These are phyloP conservation scores for Paradendryphiella salina DNA, from an alignment of 2,329 filamentous ascomycete genomes.

Conservation along the genomic window DNA sequence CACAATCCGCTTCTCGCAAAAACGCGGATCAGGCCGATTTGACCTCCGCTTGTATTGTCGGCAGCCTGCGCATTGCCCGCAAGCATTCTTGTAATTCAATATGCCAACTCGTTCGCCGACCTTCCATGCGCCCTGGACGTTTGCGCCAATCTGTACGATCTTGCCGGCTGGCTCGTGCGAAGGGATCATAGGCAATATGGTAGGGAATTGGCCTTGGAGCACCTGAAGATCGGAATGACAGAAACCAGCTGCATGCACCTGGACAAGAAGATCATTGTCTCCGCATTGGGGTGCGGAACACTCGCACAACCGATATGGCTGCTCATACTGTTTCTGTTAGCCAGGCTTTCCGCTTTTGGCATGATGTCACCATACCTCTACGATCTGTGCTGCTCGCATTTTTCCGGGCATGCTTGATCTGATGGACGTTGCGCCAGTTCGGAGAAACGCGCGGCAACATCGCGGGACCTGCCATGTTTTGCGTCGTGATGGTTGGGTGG, in stretches of 20 bases:
- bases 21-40: too few relatives aligned
- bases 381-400: conserved; percentile 29
- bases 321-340: conserved; percentile 18
- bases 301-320: conserved; percentile 23
- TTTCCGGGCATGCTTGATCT: conserved; percentile 4
- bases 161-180: conserved; percentile 43
- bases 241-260: conserved; percentile 20
- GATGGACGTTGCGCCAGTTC: not conserved
- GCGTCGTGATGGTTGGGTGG: not conserved
- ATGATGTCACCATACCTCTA: conserved; percentile 21
- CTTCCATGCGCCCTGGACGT: conserved; percentile 22
- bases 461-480: not conserved
- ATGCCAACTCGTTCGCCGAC: too few relatives aligned
- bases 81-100: too few relatives aligned
- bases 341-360: not conserved
- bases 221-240: too few relatives aligned
- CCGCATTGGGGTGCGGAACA: conserved; percentile 22
- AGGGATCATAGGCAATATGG: conserved; percentile 35
- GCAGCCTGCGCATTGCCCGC: too few relatives aligned
- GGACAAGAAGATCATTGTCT: conserved; percentile 26
- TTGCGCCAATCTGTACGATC: conserved; percentile 31
- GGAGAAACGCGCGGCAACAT: not conserved
- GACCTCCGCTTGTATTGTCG: too few relatives aligned
- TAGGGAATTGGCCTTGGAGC: conserved; percentile 11
- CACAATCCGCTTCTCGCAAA: too few relatives aligned